Evolutionary conservation across 441 rosid species (phyloP), one percentile per base, ranked within the genome.

Genomic region (Theobroma grandiflorum): DNA sequence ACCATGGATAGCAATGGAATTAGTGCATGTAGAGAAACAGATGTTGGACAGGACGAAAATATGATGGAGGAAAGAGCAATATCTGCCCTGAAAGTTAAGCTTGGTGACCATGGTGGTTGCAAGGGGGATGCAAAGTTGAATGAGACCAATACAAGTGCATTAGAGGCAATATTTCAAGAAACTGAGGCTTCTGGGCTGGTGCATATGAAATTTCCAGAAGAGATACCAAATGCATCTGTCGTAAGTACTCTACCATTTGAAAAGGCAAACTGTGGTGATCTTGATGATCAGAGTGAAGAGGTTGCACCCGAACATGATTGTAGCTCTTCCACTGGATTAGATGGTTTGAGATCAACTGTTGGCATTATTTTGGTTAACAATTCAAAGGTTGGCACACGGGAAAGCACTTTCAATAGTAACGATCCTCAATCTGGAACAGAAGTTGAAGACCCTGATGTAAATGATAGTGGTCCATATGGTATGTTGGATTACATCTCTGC

Each of bases 111-210:
- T 55, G 22, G 52, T 68, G 79, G 22, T 55, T 9, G 49, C 2
- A 65, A 78, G 71, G 79, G 75, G 71, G 69, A 59, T 58, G 31
- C 79, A 68, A 35, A 81, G 69, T 40, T 62, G 65, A 62, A 78
- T 55, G 73, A 43, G 8, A 49, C 33, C 37, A 43, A 55, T 63
- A 68, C 18, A 52, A 73, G 40, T 72, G 43, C 26, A 74, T 50
- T 47, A 20, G 62, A 74, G 55, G 18, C 63, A 62, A 68, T 52
- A 26, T 42, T 20, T 42, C 64, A 66, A 18, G 76, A 61, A 72
- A 66, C 33, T 62, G 45, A 72, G 43, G 33, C 3, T 76, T 22
- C 10, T 52, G 43, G 57, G 37, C 38, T 72, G 22, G 47, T 15
- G 22, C 20, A 66, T 15, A 38, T 38, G 43, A 75, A 62, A 66